Base-by-base conservation (phyloP, 495 filamentous ascomycete genomes). In the Tuber aestivum region DNA sequence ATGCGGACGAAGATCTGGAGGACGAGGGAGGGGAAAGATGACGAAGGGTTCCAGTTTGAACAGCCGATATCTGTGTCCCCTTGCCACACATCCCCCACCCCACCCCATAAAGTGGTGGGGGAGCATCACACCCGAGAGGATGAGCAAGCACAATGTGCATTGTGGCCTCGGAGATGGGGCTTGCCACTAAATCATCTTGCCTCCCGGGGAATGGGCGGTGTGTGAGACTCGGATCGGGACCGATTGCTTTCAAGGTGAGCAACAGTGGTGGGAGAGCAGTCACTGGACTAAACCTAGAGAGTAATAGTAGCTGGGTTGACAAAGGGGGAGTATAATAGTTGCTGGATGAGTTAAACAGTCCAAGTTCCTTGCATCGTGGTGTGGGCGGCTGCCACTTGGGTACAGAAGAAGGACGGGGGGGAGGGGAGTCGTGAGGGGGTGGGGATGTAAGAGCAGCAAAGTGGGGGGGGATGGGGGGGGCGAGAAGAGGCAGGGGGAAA, bases 1-100 rank as follows among this genome's bases (percentile, higher is more conserved):
- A 56, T 27, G n/a, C 12, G n/a, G 56, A 16, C 12, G 56, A 65
- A 65, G 56, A 65, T 65, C 56, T 27, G 61, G 72, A 23, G 50
- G 68, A 56, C 38, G 37, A 40, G n/a, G 42, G 38, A 21, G 56
- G 61, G 27, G 41, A 35, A 41, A 42, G 23, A 37, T 37, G 41
- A 48, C 38, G 40, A 38, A 44, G 40, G 48, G 32, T 32, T 61
- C 35, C 45, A 50, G 50, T 40, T 42, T 42, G 65, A 69, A 72
- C 23, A 72, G 56, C 38, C 50, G 72, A 79, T 61, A 61, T 68
- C 70, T 41, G 48, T 76, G 69, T 56, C 37, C 38, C 61, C 76
- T 42, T 37, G 27, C 70, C 44, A 27, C 18, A 65, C 37, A 5
- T 50, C 12, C 38, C 41, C 44, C 50, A 7, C 38, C 16, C 68